These are phyloP conservation scores for Penicillium rolfsii DNA, from an alignment of 2,329 filamentous ascomycete species.

Conservation along the genomic window DNA sequence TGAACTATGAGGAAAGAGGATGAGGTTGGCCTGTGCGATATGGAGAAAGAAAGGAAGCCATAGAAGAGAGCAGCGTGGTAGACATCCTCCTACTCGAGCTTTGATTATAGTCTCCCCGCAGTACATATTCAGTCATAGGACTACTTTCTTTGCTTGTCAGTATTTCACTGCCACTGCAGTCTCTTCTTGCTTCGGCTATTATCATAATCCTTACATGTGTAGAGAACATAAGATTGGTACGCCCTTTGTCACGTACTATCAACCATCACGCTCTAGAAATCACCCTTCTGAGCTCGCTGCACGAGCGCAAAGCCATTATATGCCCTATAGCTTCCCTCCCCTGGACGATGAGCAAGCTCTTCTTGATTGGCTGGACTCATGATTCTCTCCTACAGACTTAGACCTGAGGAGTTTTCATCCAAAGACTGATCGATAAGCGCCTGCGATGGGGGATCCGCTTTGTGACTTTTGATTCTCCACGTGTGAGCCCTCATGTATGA, in stretches of 20 bases:
- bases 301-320: neutral
- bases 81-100: slow-evolving; percentile 12
- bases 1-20: slow-evolving; percentile 1
- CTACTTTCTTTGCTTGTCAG: slow-evolving; percentile 1
- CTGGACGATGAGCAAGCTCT: too few species aligned
- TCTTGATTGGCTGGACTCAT: neutral
- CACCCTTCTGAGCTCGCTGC: too few species aligned
- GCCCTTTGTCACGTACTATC: too few species aligned
- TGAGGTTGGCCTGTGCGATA: slow-evolving; percentile 5
- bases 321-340: neutral
- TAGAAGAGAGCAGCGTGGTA: slow-evolving; percentile 11
- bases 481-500: neutral
- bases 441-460: neutral
- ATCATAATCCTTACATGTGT: too few species aligned
- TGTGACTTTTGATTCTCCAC: neutral
- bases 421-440: neutral
- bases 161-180: neutral
- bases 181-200: neutral
- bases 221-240: too few species aligned
- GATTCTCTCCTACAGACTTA: neutral
- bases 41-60: slow-evolving; percentile 11
- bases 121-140: slow-evolving; percentile 7
- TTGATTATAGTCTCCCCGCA: slow-evolving; percentile 6
- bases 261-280: too few species aligned
- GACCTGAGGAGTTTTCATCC: neutral